phyloP scores from a whole-genome alignment of 2,329 filamentous ascomycete genomes.

The Scorias spongiosa region DNA sequence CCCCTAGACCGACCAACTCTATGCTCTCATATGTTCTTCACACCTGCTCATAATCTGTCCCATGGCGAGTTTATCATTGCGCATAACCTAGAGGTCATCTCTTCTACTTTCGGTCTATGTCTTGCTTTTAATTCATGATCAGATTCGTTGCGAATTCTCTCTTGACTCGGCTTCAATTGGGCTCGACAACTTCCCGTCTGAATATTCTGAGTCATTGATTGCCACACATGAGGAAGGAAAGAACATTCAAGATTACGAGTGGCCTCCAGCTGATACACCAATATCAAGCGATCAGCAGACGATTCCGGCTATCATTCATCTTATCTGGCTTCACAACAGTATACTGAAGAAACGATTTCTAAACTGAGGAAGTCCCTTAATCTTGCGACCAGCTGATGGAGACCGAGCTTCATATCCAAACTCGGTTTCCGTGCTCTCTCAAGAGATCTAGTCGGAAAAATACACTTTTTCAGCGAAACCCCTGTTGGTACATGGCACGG shows the following conservation, averaged over 20 bases:
- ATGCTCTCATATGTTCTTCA: too few species aligned
- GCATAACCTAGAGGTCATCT: too few species aligned
- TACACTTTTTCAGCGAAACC: constrained; percentile 19
- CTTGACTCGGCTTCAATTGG: constrained; percentile 5
- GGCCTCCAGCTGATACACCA: background rate
- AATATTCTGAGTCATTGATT: constrained; percentile 3
- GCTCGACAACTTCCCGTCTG: constrained; percentile 4
- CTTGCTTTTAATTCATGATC: constrained; percentile 1
- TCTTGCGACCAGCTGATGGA: background rate
- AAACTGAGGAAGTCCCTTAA: background rate
- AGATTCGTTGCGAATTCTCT: constrained; percentile 4
- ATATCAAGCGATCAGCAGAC: background rate
- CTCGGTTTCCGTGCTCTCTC: constrained; percentile 12
- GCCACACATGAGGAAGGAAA: background rate
- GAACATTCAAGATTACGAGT: background rate
- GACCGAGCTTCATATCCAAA: background rate
- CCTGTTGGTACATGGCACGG: constrained; percentile 20
- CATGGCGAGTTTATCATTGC: too few species aligned
- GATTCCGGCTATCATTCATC: constrained; percentile 9
- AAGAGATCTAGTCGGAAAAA: constrained; percentile 17
- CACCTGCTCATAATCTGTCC: too few species aligned
- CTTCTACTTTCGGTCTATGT: background rate
- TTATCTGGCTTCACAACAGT: constrained; percentile 13
- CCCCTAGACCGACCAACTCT: too few species aligned
- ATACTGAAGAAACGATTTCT: constrained; percentile 13